phyloP scores from a whole-genome alignment of 2,329 filamentous ascomycete species.

The Pseudogymnoascus sp. region DNA sequence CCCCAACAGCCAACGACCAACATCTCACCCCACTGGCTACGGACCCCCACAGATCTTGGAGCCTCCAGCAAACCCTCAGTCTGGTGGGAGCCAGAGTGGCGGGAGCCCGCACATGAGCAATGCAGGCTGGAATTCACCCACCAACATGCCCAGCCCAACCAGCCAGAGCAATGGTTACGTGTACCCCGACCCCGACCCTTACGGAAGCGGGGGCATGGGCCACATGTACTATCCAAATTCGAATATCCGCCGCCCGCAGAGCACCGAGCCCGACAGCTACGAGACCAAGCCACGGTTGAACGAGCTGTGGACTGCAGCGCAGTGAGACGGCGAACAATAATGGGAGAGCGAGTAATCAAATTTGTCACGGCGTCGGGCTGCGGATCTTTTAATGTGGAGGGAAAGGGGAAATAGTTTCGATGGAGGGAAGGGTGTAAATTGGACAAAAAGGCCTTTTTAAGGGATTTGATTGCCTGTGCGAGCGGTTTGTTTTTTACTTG shows the following conservation, averaged over 20 bases:
- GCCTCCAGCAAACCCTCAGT: conserved; percentile 64
- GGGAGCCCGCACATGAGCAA: conserved; percentile 69
- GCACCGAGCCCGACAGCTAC: conserved; percentile 60
- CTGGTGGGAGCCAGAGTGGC: conserved; percentile 60
- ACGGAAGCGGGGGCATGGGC: conserved; percentile 48
- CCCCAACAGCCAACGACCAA: conserved; percentile 43
- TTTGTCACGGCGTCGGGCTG: not conserved
- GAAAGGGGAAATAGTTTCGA: not conserved
- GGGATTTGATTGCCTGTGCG: not conserved
- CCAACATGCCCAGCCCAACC: conserved; percentile 50
- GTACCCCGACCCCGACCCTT: conserved; percentile 76
- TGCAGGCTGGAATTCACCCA: conserved; percentile 73
- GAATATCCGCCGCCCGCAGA: conserved; percentile 63
- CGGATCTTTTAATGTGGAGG: not conserved
- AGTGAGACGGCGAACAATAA: conserved; percentile 32
- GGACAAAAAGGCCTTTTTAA: not conserved
- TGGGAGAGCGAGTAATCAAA: not conserved
- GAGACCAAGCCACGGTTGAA: conserved; percentile 50
- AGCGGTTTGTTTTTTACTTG: conserved; percentile 4
- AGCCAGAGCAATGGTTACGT: conserved; percentile 56
- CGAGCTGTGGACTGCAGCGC: conserved; percentile 45
- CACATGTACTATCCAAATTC: conserved; percentile 67
- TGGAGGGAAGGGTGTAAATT: not conserved
- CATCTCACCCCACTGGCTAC: conserved; percentile 77
- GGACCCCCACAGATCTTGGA: conserved; percentile 73